A percentile compares a stretch with the other conserved stretches of the same genome.
Conservation (phyloP, 208 protist species). For the Leishmania major region DNA sequence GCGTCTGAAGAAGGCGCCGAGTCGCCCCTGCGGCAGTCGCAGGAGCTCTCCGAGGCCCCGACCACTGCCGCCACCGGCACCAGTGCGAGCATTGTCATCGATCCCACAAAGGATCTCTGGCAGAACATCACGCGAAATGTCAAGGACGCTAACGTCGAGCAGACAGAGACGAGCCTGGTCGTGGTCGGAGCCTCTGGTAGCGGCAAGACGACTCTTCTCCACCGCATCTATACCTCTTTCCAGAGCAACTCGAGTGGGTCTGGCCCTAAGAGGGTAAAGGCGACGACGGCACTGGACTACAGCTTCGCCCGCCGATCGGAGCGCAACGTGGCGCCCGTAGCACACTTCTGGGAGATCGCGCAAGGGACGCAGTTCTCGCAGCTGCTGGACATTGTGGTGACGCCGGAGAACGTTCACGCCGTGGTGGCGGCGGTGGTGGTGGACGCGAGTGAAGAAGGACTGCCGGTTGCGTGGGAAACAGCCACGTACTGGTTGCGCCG, state of each 20-base stretch:
- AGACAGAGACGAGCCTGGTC: constrained; percentile 70
- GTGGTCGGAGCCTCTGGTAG: constrained; percentile 68
- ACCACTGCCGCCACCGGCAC: constrained; percentile 11
- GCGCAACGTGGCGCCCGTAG: constrained; percentile 74
- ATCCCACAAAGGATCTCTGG: constrained; percentile 88
- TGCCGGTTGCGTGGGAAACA: constrained; percentile 70
- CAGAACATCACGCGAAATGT: constrained; percentile 87
- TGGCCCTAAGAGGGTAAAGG: constrained; percentile 60
- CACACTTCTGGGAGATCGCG: constrained; percentile 92
- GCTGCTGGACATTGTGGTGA: constrained; percentile 88
- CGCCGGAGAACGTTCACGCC: constrained; percentile 85
- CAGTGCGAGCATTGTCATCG: constrained; percentile 52
- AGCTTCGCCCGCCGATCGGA: constrained; percentile 79
- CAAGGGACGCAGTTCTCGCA: constrained; percentile 80
- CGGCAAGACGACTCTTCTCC: constrained; percentile 87
- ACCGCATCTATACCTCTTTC: constrained; percentile 69
- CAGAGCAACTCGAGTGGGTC: constrained; percentile 35
- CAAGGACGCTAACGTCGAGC: constrained; percentile 58
- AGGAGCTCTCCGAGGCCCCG: constrained; percentile 10
- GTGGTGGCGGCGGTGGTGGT: constrained; percentile 79
- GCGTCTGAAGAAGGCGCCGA: background rate
- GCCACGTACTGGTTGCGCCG: constrained; percentile 76
- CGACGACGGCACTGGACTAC: constrained; percentile 92
- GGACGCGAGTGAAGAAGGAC: constrained; percentile 50
- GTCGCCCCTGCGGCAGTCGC: background rate